Evolutionary conservation across 305 asterid species (phyloP).

Genomic region (Euphrasia arctica): DNA sequence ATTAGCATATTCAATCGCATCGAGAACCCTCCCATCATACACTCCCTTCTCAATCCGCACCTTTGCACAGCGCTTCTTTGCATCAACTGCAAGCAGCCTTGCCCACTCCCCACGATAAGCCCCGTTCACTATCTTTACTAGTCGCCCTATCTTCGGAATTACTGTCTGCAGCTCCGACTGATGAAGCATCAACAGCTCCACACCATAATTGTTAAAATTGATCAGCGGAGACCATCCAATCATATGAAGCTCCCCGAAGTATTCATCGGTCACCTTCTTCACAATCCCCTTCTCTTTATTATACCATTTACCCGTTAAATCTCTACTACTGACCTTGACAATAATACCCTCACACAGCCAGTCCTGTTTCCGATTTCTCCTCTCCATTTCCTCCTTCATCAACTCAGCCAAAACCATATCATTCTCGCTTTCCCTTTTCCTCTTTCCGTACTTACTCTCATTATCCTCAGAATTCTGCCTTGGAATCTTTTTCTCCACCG

Average conservation of each 20-base stretch:
- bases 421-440: conserved; percentile 43
- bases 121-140: conserved; percentile 80
- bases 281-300: conserved; percentile 86
- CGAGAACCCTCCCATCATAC: conserved; percentile 77
- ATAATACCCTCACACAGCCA: conserved; percentile 77
- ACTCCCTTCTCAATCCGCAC: conserved; percentile 88
- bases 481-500: conserved; percentile 73
- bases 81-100: conserved; percentile 56
- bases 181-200: conserved; percentile 34
- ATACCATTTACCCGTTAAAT: conserved; percentile 68
- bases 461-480: conserved; percentile 53
- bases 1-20: conserved; percentile 62
- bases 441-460: conserved; percentile 40
- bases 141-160: conserved; percentile 88
- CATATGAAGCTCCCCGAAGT: conserved; percentile 88
- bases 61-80: conserved; percentile 63
- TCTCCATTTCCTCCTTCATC: conserved; percentile 84
- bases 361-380: conserved; percentile 77
- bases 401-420: conserved; percentile 64
- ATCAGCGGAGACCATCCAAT: conserved; percentile 43
- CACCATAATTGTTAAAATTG: too few species aligned
- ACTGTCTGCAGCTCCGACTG: conserved; percentile 93
- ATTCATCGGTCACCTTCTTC: conserved; percentile 65
- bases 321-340: conserved; percentile 86
- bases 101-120: conserved; percentile 79